These are phyloP conservation scores for Chrysosporium queenslandicum DNA, from an alignment of 2,329 filamentous ascomycete species.

Conservation along the genomic window DNA sequence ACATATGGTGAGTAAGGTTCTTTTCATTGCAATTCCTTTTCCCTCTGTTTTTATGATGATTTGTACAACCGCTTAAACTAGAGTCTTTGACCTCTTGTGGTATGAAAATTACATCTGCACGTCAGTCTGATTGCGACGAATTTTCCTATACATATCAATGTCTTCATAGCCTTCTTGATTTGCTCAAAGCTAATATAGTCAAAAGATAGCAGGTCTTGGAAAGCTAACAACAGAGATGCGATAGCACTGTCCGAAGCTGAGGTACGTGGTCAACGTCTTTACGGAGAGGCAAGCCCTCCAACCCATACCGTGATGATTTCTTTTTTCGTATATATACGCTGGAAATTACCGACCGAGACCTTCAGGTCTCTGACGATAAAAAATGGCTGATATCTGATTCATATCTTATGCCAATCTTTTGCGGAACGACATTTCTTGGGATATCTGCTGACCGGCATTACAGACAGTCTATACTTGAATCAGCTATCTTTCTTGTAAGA, in stretches of 20 bases:
- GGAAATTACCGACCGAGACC: conserved; percentile 93
- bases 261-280: neutral
- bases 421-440: neutral
- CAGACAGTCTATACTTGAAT: neutral
- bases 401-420: neutral
- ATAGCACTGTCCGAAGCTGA: neutral
- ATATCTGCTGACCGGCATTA: neutral
- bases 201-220: neutral
- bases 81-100: conserved; percentile 82
- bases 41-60: conserved; percentile 58
- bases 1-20: conserved; percentile 24
- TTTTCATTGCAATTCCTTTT: conserved; percentile 15
- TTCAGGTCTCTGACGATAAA: conserved; percentile 60
- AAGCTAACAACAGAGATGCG: neutral
- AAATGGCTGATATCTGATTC: conserved; percentile 50
- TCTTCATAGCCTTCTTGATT: neutral
- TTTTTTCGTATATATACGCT: conserved; percentile 52
- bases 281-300: neutral
- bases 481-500: conserved; percentile 2
- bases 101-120: conserved; percentile 76
- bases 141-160: no score
- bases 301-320: conserved; percentile 20
- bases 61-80: conserved; percentile 75
- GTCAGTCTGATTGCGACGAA: conserved; percentile 66
- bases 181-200: neutral